Conservation (phyloP, 75 land plant genomes). For the Cryptomeria japonica region DNA sequence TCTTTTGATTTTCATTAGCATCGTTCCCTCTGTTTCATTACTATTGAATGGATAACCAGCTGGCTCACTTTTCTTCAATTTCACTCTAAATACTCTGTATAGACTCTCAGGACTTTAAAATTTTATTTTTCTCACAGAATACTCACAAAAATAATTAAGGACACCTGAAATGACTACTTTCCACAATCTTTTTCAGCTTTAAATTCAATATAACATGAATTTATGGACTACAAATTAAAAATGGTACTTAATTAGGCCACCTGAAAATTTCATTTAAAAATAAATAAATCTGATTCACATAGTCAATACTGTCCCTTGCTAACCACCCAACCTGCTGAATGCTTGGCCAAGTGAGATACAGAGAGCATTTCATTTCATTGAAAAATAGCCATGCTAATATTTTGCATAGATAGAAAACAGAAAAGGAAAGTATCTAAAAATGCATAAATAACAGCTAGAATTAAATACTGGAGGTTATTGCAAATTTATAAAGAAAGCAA, state of each 20-base stretch:
- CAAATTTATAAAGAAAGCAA: slow-evolving; percentile 6
- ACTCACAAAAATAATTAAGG: not conserved
- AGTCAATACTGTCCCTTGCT: not conserved
- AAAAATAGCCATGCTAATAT: not conserved
- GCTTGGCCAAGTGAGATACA: not conserved
- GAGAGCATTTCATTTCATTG: not conserved
- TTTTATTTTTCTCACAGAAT: not conserved
- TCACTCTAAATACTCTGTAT: not conserved
- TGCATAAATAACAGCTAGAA: not conserved
- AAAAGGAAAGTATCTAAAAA: not conserved
- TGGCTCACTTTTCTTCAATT: not conserved
- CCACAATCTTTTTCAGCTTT: not conserved
- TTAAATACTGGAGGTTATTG: not conserved
- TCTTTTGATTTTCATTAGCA: not conserved
- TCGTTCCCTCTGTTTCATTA: not conserved
- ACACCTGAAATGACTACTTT: not conserved
- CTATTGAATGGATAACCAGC: not conserved
- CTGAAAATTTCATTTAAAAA: not conserved
- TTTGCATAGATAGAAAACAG: not conserved
- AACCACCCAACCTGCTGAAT: not conserved
- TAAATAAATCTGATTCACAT: not conserved
- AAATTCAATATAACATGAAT: not conserved
- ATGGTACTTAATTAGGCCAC: not conserved
- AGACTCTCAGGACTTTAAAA: not conserved
- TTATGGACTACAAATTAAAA: not conserved